A percentile compares a stretch with the other conserved stretches of the same genome.
Evolutionary conservation across 179 eudicot species (phyloP).

Genomic region (Nepenthes alata): DNA sequence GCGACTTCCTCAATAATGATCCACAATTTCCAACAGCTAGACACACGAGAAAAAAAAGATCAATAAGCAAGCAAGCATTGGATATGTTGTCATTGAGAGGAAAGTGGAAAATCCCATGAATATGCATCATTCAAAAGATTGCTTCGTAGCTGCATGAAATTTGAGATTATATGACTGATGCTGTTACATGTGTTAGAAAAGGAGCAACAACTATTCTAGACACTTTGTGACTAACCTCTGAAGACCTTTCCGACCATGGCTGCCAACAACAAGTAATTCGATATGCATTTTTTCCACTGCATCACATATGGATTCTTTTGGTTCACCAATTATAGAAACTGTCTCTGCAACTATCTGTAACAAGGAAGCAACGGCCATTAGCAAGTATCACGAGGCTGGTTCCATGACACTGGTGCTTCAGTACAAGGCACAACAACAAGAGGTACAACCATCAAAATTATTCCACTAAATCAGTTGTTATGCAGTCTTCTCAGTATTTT

Average conservation of each 20-base stretch:
- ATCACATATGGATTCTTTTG: conserved; percentile 50
- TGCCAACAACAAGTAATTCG: conserved; percentile 51
- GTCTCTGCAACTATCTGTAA: conserved; percentile 39
- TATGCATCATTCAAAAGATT: not conserved
- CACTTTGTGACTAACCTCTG: conserved; percentile 24
- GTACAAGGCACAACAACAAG: too few relatives aligned
- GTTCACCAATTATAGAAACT: conserved; percentile 39
- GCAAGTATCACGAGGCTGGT: too few relatives aligned
- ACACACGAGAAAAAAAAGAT: not conserved
- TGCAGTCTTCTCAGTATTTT: too few relatives aligned
- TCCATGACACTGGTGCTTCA: too few relatives aligned
- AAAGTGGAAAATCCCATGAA: too few relatives aligned
- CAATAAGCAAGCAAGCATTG: too few relatives aligned
- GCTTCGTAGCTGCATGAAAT: not conserved
- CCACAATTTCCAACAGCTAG: not conserved
- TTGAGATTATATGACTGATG: not conserved
- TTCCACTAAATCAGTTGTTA: too few relatives aligned
- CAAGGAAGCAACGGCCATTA: not conserved
- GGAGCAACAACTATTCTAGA: not conserved
- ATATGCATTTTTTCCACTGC: conserved; percentile 41
- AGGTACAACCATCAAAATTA: too few relatives aligned
- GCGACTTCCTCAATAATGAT: not conserved
- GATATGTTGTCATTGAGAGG: too few relatives aligned
- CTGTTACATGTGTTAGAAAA: not conserved
- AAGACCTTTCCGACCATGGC: conserved; percentile 40